Percentiles rank a stretch among this genome's conserved stretches.
Conservation (phyloP, 148 eudicot species). For the Fagopyrum tataricum region DNA sequence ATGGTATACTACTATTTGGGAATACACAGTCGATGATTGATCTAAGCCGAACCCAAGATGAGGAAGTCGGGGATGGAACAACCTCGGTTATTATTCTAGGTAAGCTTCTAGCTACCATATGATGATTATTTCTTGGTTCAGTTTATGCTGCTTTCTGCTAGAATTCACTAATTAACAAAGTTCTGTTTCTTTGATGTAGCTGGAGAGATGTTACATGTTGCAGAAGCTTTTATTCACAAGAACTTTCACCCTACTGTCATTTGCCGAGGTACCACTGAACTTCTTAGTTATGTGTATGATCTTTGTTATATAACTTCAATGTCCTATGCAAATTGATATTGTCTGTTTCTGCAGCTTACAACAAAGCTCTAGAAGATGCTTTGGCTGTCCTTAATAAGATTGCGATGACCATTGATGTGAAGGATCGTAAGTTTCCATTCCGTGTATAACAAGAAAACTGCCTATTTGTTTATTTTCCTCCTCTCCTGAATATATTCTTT, state of each 20-base stretch:
- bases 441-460: not conserved
- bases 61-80: constrained; percentile 98
- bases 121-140: not conserved
- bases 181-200: constrained; percentile 30
- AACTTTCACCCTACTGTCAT: constrained; percentile 93
- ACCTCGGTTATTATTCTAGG: constrained; percentile 97
- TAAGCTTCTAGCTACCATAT: constrained; percentile 21
- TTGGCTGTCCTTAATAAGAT: constrained; percentile 75
- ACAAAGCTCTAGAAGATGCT: constrained; percentile 88
- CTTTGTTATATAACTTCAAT: not conserved
- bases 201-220: constrained; percentile 99
- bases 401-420: constrained; percentile 71
- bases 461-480: not conserved
- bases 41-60: constrained; percentile 94
- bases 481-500: not conserved
- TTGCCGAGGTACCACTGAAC: constrained; percentile 60
- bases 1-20: not conserved
- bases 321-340: not conserved
- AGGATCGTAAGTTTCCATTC: constrained; percentile 60
- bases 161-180: no score
- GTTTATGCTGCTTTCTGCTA: not conserved
- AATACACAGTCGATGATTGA: constrained; percentile 88
- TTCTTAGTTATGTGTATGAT: not conserved
- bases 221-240: constrained; percentile 85
- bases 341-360: constrained; percentile 52